Base-by-base conservation (phyloP, 2,329 filamentous ascomycete species). In the Cladosporium sp. region DNA sequence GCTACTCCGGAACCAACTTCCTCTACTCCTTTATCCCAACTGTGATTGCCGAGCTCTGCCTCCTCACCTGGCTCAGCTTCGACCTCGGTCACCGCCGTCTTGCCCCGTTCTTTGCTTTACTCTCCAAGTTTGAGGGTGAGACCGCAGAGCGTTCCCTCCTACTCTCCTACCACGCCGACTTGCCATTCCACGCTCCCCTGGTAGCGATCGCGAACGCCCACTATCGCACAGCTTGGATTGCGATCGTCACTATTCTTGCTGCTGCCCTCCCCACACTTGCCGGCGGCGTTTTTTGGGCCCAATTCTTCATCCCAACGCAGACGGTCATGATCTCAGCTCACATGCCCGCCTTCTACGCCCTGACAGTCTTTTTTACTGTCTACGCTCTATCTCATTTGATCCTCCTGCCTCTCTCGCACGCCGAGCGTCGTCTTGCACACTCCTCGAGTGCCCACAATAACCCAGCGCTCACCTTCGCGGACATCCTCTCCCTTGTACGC, bases 1-100 rank as follows among this genome's bases (percentile, higher is more conserved):
- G 88, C 17, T 97, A 95, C 73, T 95, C 90, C 1, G 79, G 89
- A 0, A 90, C 91, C 50, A 91, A 96, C 73, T 97, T 97, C 74
- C 75, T 96, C 51, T 97, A 91, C 77, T 85, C 83, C 60, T 91
- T 92, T 72, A 57, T 92, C 20, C 89, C 89, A 0, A 83, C 86
- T 2, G 64, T 88, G 0, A 69, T 91, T 25, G 89, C 86, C 4
- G 83, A 86, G 66, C 63, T 88, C 15, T 74, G 90, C 49, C 89
- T 87, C 69, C 79, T 91, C 45, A 71, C 81, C 51, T 86, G 90
- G 70, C 82, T 88, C 60, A 80, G 82, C 32, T 73, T 91, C 57
- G 88, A 91, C 66, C 78, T 84, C 67, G 78, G 81, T 1, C 69
- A 90, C 58, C 84, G 88, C 54, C 77, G 85, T 32, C 78, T 91